Conservation (phyloP, 345 rosid genomes). For the Lumnitzera racemosa region DNA sequence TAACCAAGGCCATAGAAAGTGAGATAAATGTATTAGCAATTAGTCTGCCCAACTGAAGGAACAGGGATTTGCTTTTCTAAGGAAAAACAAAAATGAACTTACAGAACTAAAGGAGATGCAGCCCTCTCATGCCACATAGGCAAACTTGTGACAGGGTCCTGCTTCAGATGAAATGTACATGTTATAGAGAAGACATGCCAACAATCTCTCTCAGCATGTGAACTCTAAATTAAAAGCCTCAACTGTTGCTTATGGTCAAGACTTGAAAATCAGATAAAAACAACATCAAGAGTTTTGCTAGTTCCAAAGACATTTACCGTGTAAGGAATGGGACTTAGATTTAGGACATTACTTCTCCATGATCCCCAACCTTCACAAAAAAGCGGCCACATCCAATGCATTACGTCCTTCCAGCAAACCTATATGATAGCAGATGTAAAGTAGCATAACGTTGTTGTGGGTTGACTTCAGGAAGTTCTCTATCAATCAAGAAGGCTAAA, state of each 20-base stretch:
- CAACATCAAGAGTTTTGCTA: not conserved
- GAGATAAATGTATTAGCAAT: too few species aligned
- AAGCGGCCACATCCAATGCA: constrained; percentile 98
- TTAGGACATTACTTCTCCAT: constrained; percentile 72
- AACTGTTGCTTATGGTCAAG: constrained; percentile 1
- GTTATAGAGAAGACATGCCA: not conserved
- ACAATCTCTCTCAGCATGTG: too few species aligned
- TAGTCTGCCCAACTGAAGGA: too few species aligned
- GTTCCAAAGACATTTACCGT: constrained; percentile 36
- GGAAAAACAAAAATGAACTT: constrained; percentile 19
- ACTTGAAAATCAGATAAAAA: not conserved
- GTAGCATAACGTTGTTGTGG: too few species aligned
- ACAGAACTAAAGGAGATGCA: constrained; percentile 64
- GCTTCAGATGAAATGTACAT: constrained; percentile 14
- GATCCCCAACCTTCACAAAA: constrained; percentile 70
- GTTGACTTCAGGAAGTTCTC: not conserved
- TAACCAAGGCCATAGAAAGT: too few species aligned
- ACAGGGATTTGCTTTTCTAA: not conserved
- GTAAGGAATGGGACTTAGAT: constrained; percentile 72
- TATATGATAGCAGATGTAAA: constrained; percentile 10
- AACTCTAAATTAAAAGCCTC: not conserved
- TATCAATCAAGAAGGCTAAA: too few species aligned
- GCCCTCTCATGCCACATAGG: constrained; percentile 62
- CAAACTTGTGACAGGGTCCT: constrained; percentile 90
- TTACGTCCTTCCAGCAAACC: constrained; percentile 84